phyloP scores from a whole-genome alignment of 2,329 filamentous ascomycete genomes.

The Orbilia javanica region DNA sequence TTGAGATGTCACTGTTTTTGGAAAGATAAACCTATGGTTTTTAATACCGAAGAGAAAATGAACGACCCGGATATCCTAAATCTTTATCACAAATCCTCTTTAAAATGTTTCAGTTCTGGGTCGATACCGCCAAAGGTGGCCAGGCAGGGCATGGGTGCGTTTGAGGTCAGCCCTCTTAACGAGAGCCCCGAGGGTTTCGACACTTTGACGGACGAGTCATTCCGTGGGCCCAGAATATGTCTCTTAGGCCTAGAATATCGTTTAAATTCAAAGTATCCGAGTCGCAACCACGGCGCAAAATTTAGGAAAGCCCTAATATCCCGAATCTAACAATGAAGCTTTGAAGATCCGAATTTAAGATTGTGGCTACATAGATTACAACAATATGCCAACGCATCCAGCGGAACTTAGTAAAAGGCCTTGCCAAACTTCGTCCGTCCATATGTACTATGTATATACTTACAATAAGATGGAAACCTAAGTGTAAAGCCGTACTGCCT shows the following conservation, averaged over 20 bases:
- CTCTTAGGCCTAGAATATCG: not conserved
- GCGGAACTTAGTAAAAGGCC: not conserved
- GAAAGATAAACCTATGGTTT: conserved; percentile 31
- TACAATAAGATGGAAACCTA: conserved; percentile 5
- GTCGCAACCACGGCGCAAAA: not conserved
- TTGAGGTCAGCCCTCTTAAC: conserved; percentile 14
- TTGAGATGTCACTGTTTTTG: conserved; percentile 16
- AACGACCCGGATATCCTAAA: conserved; percentile 43
- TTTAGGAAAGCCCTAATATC: not conserved
- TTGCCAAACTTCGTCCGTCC: too few relatives aligned
- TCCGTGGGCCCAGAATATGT: conserved; percentile 8
- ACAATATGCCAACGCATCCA: conserved; percentile 22
- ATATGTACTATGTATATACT: not conserved
- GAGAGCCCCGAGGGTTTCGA: conserved; percentile 4
- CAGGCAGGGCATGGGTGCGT: conserved; percentile 34
- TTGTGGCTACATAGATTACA: conserved; percentile 9
- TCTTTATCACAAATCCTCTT: conserved; percentile 23
- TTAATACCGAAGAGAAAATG: not conserved
- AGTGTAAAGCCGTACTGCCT: conserved; percentile 36
- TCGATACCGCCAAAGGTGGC: conserved; percentile 1
- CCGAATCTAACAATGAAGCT: not conserved
- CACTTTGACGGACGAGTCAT: conserved; percentile 11
- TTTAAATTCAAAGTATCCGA: not conserved
- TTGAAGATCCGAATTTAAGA: not conserved
- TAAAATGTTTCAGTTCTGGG: conserved; percentile 27